Evolutionary conservation across 306 rosid species (phyloP).

Genomic region (Amphicarpaea edgeworthii): DNA sequence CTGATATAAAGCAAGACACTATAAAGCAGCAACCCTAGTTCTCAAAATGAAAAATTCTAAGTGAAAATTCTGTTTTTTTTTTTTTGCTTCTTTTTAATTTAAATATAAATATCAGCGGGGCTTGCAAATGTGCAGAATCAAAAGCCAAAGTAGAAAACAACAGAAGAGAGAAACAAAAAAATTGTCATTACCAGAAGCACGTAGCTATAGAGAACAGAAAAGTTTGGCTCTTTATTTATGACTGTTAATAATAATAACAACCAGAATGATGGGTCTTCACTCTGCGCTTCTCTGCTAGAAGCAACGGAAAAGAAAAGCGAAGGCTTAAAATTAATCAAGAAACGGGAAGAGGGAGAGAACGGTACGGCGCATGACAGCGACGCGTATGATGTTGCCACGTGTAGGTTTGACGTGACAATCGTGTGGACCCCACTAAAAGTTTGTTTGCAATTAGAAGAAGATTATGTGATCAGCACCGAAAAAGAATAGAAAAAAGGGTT

Average conservation of each 20-base stretch:
- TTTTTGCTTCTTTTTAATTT: no score
- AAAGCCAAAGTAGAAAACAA: not conserved
- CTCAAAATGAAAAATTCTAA: not conserved
- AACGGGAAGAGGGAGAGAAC: not conserved
- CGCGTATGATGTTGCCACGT: constrained; percentile 59
- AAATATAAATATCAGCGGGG: not conserved
- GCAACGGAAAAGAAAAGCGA: not conserved
- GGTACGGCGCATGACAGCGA: constrained; percentile 31
- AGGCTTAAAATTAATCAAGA: not conserved
- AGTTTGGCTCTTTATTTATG: not conserved
- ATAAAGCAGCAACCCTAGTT: not conserved
- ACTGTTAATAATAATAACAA: no score
- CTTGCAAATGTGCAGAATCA: not conserved
- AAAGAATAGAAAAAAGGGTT: not conserved
- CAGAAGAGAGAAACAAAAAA: not conserved
- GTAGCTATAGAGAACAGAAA: not conserved
- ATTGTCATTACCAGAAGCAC: constrained; percentile 6
- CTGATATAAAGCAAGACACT: not conserved
- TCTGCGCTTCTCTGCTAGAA: not conserved
- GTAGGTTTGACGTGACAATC: not conserved
- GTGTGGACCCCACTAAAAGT: not conserved
- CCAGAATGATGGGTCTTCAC: not conserved
- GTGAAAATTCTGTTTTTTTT: not conserved
- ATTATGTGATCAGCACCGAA: not conserved
- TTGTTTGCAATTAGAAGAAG: not conserved